Evolutionary conservation across 176 grass and related monocot species (phyloP), one percentile per base, ranked within the genome.

Genomic region (Aegilops speltoides): DNA sequence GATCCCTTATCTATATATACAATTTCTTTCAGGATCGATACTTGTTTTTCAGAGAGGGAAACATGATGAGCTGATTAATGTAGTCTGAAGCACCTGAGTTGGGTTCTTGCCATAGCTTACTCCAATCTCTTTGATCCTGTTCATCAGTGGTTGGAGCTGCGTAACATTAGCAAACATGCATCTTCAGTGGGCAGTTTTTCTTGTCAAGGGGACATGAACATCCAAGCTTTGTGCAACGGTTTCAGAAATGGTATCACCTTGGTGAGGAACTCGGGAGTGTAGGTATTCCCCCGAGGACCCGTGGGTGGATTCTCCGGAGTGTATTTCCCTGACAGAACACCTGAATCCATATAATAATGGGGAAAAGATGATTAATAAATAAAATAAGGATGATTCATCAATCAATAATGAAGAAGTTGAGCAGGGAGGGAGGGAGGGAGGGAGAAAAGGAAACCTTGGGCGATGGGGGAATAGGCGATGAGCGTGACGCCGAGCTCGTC

Each of bases 61-160:
- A 70, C 10, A 23, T 0, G 36, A 41, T 23, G 33, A n/a, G 22
- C 14, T 72, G 15, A 68, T 41, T 79, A 13, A n/a, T 19, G 7
- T 16, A 63, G 46, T 40, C 40, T 52, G 16, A 33, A 54, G 24
- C n/a, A 98, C 96, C 96, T 98, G 96, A 37, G 93, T 94, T 80
- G 89, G 87, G 69, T 36, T 96, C 90, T 94, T 98, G 10, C 82
- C 80, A 64, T 93, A 98, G 88, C 79, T 98, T 54, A 59, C 83
- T 79, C 96, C 96, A 20, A 98, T 93, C 84, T 96, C 96, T 74
- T 89, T 91, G 20, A 98, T 96, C 82, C 93, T 91, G 68, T 86
- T 88, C 38, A 98, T 82, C 0, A 98, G 90, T 62, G 93, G 93
- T 92, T 98, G 93, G 73, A 98, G 89, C 96, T 98, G 84, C 40